phyloP scores from a whole-genome alignment of 2,329 filamentous ascomycete genomes.

The Dactylellina drechsleri region DNA sequence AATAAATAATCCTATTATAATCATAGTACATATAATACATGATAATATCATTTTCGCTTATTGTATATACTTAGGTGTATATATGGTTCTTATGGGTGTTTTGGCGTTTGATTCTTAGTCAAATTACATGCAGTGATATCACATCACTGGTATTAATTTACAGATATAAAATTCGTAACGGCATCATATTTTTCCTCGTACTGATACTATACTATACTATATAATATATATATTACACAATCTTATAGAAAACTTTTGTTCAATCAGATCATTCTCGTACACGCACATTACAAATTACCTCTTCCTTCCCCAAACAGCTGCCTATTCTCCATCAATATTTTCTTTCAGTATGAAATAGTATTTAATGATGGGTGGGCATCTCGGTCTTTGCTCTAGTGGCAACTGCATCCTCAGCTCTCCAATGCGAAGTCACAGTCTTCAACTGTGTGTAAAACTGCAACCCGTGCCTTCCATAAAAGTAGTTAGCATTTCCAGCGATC shows the following conservation, averaged over 20 bases:
- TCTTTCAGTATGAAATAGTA: too few relatives aligned
- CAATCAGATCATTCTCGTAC: too few relatives aligned
- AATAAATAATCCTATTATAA: constrained; percentile 61
- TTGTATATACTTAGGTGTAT: constrained; percentile 4
- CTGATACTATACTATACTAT: constrained; percentile 34
- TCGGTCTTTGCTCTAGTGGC: constrained; percentile 84
- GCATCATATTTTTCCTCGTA: constrained; percentile 15
- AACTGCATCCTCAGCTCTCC: constrained; percentile 85
- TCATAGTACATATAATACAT: too few relatives aligned
- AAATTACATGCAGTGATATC: too few relatives aligned
- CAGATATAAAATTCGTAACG: constrained; percentile 5
- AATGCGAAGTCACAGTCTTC: constrained; percentile 92
- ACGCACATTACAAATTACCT: constrained; percentile 27
- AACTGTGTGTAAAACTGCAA: constrained; percentile 95
- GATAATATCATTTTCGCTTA: too few relatives aligned
- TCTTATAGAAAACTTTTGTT: too few relatives aligned
- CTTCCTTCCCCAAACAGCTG: background rate
- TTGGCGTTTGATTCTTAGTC: background rate
- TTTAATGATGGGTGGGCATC: constrained; percentile 76
- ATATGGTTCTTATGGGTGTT: background rate
- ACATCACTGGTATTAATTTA: too few relatives aligned
- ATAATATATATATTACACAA: constrained; percentile 1
- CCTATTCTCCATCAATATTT: too few relatives aligned
- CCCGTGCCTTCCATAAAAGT: constrained; percentile 93
- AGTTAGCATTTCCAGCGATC: constrained; percentile 89